A percentile compares a stretch with the other conserved stretches of the same genome.
Evolutionary conservation across 805 yeast genomes (phyloP).

Genomic region (Hanseniaspora opuntiae): DNA sequence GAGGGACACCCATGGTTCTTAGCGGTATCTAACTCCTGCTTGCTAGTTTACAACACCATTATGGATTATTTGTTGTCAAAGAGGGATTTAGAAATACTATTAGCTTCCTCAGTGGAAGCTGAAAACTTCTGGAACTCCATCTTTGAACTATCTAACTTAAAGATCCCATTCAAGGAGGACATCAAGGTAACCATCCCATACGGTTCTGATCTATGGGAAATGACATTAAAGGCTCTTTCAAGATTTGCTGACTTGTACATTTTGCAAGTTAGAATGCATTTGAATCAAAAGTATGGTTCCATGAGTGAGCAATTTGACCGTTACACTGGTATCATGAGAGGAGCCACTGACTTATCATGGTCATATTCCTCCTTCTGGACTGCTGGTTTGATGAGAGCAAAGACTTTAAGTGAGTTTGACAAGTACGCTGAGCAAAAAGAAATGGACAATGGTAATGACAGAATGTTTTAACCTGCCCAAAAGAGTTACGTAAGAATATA

Average conservation of each 20-base stretch:
- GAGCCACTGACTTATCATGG: slow-evolving; percentile 84
- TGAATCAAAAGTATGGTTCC: slow-evolving; percentile 33
- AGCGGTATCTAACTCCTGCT: slow-evolving; percentile 39
- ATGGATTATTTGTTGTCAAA: slow-evolving; percentile 36
- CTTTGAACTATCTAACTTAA: background rate
- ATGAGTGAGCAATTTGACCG: slow-evolving; percentile 84
- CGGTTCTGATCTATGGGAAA: slow-evolving; percentile 8
- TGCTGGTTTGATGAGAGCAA: slow-evolving; percentile 50
- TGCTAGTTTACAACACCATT: slow-evolving; percentile 33
- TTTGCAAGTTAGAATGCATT: slow-evolving; percentile 46
- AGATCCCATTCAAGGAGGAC: slow-evolving; percentile 8
- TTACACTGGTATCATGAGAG: slow-evolving; percentile 71
- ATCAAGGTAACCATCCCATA: slow-evolving; percentile 3
- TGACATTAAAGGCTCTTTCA: slow-evolving; percentile 8
- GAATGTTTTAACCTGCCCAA: background rate
- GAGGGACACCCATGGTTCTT: slow-evolving; percentile 94
- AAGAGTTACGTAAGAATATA: background rate
- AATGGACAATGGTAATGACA: background rate
- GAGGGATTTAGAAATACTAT: slow-evolving; percentile 39
- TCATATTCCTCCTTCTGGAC: slow-evolving; percentile 68
- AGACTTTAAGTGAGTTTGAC: slow-evolving; percentile 16
- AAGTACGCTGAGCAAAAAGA: slow-evolving; percentile 2
- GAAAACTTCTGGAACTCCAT: slow-evolving; percentile 11
- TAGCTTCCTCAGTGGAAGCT: slow-evolving; percentile 1
- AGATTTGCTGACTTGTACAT: slow-evolving; percentile 14